Percentiles rank a stretch among this genome's conserved stretches.
Evolutionary conservation across 2,329 filamentous ascomycete species (phyloP).

Genomic region (Trichoderma guizhouense): DNA sequence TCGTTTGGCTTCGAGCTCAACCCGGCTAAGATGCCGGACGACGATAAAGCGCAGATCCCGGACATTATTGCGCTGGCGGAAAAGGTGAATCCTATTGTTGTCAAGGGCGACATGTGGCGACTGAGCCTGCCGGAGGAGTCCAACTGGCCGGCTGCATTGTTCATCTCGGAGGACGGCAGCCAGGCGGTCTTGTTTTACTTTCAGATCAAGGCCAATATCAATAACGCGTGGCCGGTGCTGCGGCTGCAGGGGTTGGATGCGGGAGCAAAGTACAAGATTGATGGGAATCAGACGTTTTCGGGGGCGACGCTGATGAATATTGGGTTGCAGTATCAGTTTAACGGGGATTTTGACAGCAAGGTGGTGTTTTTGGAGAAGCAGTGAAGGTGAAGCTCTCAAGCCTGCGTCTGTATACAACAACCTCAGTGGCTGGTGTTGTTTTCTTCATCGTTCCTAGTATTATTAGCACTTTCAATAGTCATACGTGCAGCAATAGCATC

Average conservation of each 20-base stretch:
- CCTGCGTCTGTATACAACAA: background rate
- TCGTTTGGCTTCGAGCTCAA: conserved; percentile 64
- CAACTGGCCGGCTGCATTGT: conserved; percentile 61
- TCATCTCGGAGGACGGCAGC: conserved; percentile 49
- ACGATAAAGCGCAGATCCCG: conserved; percentile 53
- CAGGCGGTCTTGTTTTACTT: conserved; percentile 58
- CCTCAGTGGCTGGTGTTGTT: too few relatives aligned
- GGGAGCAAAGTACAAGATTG: conserved; percentile 49
- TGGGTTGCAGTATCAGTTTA: conserved; percentile 53
- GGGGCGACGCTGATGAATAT: conserved; percentile 61
- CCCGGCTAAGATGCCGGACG: conserved; percentile 47
- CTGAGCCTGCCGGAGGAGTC: conserved; percentile 55
- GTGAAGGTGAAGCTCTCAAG: background rate
- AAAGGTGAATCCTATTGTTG: conserved; percentile 56
- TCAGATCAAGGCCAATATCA: conserved; percentile 51
- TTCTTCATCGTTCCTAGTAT: background rate
- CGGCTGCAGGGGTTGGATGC: conserved; percentile 56
- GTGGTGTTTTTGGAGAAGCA: conserved; percentile 52
- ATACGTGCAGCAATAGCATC: background rate
- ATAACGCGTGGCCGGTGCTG: conserved; percentile 51
- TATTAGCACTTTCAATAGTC: background rate
- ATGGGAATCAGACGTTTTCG: conserved; percentile 50
- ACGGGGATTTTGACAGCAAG: conserved; percentile 54
- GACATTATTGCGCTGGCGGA: conserved; percentile 52
- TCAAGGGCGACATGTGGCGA: conserved; percentile 58